Evolutionary conservation across 805 yeast species (phyloP).

Genomic region (Candida adriatica): DNA sequence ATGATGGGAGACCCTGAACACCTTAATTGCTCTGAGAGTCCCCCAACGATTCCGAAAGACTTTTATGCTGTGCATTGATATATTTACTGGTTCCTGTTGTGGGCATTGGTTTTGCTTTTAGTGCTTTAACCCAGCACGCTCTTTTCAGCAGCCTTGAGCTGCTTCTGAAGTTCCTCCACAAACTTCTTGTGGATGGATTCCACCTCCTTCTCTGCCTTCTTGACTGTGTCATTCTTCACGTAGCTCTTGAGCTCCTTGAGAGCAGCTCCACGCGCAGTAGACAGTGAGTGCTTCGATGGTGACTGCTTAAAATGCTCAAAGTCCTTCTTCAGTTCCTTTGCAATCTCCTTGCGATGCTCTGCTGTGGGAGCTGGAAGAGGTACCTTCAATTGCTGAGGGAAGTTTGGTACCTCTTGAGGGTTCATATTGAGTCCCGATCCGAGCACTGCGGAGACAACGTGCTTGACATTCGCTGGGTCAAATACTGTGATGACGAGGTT

Average conservation of each 20-base stretch:
- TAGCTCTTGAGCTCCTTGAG: slow-evolving; percentile 45
- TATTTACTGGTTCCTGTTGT: no score
- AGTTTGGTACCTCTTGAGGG: slow-evolving; percentile 70
- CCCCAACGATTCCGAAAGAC: no score
- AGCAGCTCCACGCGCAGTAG: slow-evolving; percentile 50
- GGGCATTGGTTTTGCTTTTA: background rate
- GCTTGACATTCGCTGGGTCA: slow-evolving; percentile 70
- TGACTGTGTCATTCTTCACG: slow-evolving; percentile 48
- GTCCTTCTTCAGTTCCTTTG: slow-evolving; percentile 56
- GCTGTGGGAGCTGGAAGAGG: slow-evolving; percentile 70
- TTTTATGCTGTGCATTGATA: no score
- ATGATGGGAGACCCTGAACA: no score
- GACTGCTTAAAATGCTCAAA: slow-evolving; percentile 58
- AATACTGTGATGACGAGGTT: slow-evolving; percentile 77
- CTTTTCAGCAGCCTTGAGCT: slow-evolving; percentile 51
- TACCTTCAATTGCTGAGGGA: slow-evolving; percentile 66
- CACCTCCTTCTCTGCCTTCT: slow-evolving; percentile 48
- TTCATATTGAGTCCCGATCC: slow-evolving; percentile 66
- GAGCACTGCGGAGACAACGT: slow-evolving; percentile 63
- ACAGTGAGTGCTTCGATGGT: slow-evolving; percentile 39
- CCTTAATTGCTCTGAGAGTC: no score
- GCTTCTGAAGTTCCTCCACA: slow-evolving; percentile 47
- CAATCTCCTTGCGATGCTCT: slow-evolving; percentile 50
- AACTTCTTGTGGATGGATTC: slow-evolving; percentile 68
- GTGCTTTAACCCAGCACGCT: slow-evolving; percentile 21